A percentile compares a stretch with the other conserved stretches of the same genome.
These are phyloP conservation scores for Entophlyctis luteolus DNA, from an alignment of 192 early-diverging fungal genomes.

Conservation along the genomic window DNA sequence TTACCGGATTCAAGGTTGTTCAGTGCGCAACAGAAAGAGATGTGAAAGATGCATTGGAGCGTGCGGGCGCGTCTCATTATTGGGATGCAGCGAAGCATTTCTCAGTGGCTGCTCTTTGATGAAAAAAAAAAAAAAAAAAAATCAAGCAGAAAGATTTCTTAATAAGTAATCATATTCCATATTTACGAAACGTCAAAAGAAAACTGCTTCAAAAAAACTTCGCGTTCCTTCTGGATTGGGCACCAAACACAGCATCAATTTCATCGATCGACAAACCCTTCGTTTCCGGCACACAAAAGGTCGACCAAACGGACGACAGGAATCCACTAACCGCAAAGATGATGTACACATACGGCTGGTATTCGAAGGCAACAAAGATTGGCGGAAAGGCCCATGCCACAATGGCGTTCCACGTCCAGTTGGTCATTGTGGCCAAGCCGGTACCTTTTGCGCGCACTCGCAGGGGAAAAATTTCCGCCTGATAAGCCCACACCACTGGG, in stretches of 20 bases:
- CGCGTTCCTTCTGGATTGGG: too few species aligned
- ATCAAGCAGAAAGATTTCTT: too few species aligned
- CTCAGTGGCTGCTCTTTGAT: conserved; percentile 26
- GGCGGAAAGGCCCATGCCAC: conserved; percentile 53
- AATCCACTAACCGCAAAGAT: conserved; percentile 46
- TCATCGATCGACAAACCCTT: conserved; percentile 81
- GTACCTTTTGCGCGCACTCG: conserved; percentile 62
- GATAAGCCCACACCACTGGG: conserved; percentile 69
- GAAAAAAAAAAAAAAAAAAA: too few species aligned
- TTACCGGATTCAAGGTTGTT: conserved; percentile 71
- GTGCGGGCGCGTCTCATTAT: conserved; percentile 70
- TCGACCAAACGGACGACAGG: conserved; percentile 35
- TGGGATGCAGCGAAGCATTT: conserved; percentile 79
- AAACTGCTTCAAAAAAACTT: too few species aligned
- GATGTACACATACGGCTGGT: conserved; percentile 33
- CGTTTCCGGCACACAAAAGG: conserved; percentile 64
- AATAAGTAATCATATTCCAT: too few species aligned
- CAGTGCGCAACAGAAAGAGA: conserved; percentile 68
- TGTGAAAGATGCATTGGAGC: conserved; percentile 69
- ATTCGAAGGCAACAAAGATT: not conserved
- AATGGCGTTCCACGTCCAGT: conserved; percentile 65
- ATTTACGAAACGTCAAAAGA: too few species aligned
- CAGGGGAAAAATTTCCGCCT: conserved; percentile 72
- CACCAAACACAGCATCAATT: conserved; percentile 77
- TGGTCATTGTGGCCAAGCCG: conserved; percentile 64